phyloP scores from a whole-genome alignment of 352 stramenopile genomes.

The Pythium sukuiense region DNA sequence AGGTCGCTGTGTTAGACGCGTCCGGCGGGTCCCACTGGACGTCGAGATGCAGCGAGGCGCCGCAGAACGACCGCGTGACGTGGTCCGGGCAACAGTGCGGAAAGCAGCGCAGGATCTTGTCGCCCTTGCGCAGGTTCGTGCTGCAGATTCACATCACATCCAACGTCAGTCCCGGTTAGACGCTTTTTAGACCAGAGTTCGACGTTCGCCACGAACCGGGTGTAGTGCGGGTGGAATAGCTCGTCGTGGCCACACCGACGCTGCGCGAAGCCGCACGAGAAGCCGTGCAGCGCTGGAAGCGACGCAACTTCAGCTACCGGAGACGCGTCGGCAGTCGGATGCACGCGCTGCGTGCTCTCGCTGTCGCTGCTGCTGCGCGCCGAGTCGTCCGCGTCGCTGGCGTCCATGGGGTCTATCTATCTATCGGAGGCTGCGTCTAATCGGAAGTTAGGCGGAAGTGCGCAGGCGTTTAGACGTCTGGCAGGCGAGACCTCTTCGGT shows the following conservation, averaged over 20 bases:
- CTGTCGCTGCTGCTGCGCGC: conserved; percentile 4
- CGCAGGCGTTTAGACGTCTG: neutral
- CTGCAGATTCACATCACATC: neutral
- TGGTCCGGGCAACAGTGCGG: conserved; percentile 63
- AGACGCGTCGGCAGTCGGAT: neutral
- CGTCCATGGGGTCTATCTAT: neutral
- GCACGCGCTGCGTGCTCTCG: conserved; percentile 6
- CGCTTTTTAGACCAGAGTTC: neutral
- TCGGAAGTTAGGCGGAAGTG: neutral
- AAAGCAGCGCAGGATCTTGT: conserved; percentile 65
- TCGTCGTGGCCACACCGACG: conserved; percentile 12
- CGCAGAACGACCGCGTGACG: conserved; percentile 60
- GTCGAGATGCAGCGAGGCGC: conserved; percentile 42
- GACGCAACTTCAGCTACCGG: neutral
- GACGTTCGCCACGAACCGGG: neutral
- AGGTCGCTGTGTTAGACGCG: neutral
- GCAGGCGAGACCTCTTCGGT: neutral
- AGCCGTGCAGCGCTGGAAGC: conserved; percentile 6
- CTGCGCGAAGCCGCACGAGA: conserved; percentile 13
- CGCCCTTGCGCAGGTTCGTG: conserved; percentile 16
- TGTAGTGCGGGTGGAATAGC: conserved; percentile 20
- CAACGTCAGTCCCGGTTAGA: neutral
- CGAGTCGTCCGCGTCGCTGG: neutral
- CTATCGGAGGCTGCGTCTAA: neutral
- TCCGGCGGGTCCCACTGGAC: conserved; percentile 18